Evolutionary conservation across 2,329 filamentous ascomycete genomes (phyloP), one percentile per base, ranked within the genome.

Genomic region (Pseudogymnoascus destructans): DNA sequence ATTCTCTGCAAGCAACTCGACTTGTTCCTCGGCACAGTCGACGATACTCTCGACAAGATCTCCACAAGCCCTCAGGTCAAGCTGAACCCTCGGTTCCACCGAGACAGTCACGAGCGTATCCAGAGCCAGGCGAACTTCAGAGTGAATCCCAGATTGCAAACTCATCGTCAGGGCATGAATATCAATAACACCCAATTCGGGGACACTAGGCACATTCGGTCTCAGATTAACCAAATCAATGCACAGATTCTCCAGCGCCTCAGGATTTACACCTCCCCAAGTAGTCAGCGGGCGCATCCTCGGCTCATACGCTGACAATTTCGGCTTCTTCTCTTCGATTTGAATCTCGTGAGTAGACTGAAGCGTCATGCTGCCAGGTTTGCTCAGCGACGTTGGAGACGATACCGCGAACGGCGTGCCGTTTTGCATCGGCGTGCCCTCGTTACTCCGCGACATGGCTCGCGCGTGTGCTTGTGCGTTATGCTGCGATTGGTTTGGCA

Each of bases 1-100:
- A 68, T 92, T 84, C 63, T 95, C 89, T 0, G 85, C 86, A n/a
- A 98, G 77, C 9, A 87, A 70, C 36, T 95, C 89, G 21, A 92
- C 75, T 69, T 96, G 89, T 10, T 91, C 86, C 70, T 96, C 90
- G 1, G 89, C 93, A 68, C 89, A 95, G 64, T 97, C 93, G 32
- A 96, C 76, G 57, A 98, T 73, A 0, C 87, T 86, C 61, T 97
- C 93, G 15, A 95, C 79, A 59, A 98, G 72, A 68, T 97, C 93
- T 59, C 95, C 91, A 67, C 89, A 95, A 58, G 81, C 81, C 59
- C 83, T 77, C 38, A 95, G 74, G 40, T 83, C 78, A 17, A 85
- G 75, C n/a, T 78, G 77, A 21, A 85, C 77, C 3, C 79, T 76
- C 13, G 75, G 73, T 58, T 85, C 81, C 36, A 80, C 80, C 2